Conservation (phyloP, 148 eudicot species). For the Nyssa sinensis region DNA sequence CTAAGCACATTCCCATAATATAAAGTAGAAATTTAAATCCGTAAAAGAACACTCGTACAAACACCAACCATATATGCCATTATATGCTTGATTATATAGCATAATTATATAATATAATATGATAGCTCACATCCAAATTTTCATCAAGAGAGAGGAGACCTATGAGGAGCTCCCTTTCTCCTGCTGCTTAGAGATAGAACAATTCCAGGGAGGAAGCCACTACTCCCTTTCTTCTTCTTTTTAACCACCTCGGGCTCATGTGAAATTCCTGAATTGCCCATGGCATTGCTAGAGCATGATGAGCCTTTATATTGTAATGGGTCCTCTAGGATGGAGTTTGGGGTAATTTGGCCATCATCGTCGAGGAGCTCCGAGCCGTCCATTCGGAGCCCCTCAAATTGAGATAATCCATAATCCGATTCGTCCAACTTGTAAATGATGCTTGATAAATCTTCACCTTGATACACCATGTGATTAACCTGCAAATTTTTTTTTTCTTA, state of each 20-base stretch:
- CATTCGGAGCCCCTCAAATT: conserved; percentile 51
- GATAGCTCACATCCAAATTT: neutral
- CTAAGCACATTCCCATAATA: neutral
- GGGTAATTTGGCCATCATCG: conserved; percentile 35
- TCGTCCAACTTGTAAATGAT: conserved; percentile 36
- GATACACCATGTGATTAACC: conserved; percentile 70
- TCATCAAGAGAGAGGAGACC: conserved; percentile 73
- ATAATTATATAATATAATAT: too few relatives aligned
- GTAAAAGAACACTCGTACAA: neutral
- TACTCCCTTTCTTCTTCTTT: conserved; percentile 29
- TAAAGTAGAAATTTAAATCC: too few relatives aligned
- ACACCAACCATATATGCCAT: neutral
- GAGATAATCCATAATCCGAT: conserved; percentile 48
- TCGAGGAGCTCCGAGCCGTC: conserved; percentile 32
- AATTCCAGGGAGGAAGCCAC: conserved; percentile 46
- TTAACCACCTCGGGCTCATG: conserved; percentile 10
- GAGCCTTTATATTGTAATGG: conserved; percentile 29
- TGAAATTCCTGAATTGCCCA: conserved; percentile 36
- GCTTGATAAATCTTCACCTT: conserved; percentile 60
- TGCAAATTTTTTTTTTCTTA: too few relatives aligned
- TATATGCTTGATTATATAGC: too few relatives aligned
- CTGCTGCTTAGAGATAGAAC: conserved; percentile 59
- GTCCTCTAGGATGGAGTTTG: conserved; percentile 38
- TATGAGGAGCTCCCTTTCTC: conserved; percentile 81
- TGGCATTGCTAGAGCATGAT: conserved; percentile 37